These are phyloP conservation scores for Solanum chmielewskii DNA, from an alignment of 257 asterid species.

Conservation along the genomic window DNA sequence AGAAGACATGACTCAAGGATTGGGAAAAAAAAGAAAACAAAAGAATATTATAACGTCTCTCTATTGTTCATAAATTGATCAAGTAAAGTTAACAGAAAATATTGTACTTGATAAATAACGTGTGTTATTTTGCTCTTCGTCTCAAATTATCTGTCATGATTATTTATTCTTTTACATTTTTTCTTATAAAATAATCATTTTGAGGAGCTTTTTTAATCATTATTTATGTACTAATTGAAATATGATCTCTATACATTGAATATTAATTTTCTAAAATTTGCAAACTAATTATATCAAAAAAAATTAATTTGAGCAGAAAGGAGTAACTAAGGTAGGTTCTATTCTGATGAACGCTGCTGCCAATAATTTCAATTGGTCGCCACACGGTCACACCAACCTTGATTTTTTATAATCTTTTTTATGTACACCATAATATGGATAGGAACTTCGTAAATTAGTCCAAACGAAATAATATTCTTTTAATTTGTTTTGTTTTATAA, in stretches of 20 bases:
- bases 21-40: not conserved
- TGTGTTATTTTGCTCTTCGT: not conserved
- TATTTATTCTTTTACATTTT: accelerated
- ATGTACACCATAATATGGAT: not conserved
- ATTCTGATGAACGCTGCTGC: not conserved
- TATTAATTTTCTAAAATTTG: too few relatives aligned
- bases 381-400: not conserved
- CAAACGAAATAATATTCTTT: not conserved
- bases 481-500: not conserved
- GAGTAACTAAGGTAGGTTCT: not conserved
- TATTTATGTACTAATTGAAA: not conserved
- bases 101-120: not conserved
- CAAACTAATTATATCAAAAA: not conserved
- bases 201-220: not conserved
- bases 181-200: not conserved
- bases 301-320: not conserved
- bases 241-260: not conserved
- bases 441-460: not conserved
- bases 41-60: not conserved
- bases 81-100: not conserved
- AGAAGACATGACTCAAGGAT: not conserved
- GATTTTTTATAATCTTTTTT: not conserved
- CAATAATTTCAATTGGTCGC: not conserved
- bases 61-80: not conserved
- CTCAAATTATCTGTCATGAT: not conserved